A percentile compares a stretch with the other conserved stretches of the same genome.
Conservation (phyloP, 2,329 filamentous ascomycete genomes). For the Dothideomycetes sp. region DNA sequence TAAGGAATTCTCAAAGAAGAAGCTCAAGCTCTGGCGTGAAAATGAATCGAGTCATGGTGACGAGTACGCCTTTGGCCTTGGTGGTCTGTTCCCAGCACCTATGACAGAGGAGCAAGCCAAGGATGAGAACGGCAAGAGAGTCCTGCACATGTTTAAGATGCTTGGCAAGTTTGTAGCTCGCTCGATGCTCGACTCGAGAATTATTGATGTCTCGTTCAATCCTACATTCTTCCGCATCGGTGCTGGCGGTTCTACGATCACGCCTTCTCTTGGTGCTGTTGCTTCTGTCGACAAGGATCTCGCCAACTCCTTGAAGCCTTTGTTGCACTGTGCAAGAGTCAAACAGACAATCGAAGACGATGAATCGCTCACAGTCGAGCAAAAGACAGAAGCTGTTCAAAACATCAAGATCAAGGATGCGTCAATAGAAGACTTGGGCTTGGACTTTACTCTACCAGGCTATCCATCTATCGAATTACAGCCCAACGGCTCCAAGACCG, state of each 20-base stretch:
- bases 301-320: constrained; percentile 72
- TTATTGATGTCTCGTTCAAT: constrained; percentile 96
- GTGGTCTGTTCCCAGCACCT: constrained; percentile 84
- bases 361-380: constrained; percentile 50
- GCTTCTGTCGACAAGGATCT: constrained; percentile 81
- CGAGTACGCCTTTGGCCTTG: constrained; percentile 76
- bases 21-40: constrained; percentile 92
- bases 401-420: constrained; percentile 66
- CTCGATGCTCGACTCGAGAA: constrained; percentile 95
- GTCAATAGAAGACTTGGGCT: constrained; percentile 72
- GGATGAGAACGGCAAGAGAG: constrained; percentile 73
- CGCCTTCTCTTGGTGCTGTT: constrained; percentile 78
- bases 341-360: constrained; percentile 79
- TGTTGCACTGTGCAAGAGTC: constrained; percentile 76
- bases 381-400: constrained; percentile 63
- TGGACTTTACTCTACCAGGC: constrained; percentile 92
- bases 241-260: constrained; percentile 57
- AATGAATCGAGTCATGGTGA: constrained; percentile 61
- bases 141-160: constrained; percentile 81
- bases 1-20: constrained; percentile 94
- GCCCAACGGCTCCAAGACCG: constrained; percentile 60
- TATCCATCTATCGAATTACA: constrained; percentile 80
- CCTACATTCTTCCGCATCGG: constrained; percentile 95
- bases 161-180: constrained; percentile 95
- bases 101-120: constrained; percentile 69